Evolutionary conservation across 441 rosid species (phyloP).

Genomic region (Geranium incanum): DNA sequence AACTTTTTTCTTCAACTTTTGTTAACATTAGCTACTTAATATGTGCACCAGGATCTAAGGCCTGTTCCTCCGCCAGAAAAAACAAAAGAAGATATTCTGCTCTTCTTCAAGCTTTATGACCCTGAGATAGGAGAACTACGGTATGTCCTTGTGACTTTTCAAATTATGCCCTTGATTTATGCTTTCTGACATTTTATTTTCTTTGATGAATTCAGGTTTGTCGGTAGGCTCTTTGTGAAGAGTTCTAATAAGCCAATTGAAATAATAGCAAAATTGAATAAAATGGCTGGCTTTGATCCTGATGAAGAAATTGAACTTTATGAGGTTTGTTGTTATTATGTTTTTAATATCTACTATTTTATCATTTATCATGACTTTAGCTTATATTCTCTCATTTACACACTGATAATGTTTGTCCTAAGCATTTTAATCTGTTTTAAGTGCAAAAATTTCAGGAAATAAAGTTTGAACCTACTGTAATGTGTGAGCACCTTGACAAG

Average conservation of each 20-base stretch:
- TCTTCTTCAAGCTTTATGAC: conserved; percentile 85
- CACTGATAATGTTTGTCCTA: not conserved
- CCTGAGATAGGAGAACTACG: conserved; percentile 73
- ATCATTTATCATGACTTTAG: not conserved
- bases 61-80: conserved; percentile 68
- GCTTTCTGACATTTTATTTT: conserved; percentile 19
- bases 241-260: conserved; percentile 71
- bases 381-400: not conserved
- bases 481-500: conserved; percentile 93
- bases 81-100: conserved; percentile 70
- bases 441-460: conserved; percentile 59
- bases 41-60: conserved; percentile 50
- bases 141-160: conserved; percentile 30
- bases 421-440: conserved; percentile 3
- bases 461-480: conserved; percentile 82
- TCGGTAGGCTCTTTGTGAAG: conserved; percentile 81
- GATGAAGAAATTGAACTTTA: conserved; percentile 83
- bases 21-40: not conserved
- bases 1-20: not conserved
- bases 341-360: not conserved
- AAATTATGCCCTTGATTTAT: conserved; percentile 8
- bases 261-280: conserved; percentile 58
- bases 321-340: conserved; percentile 50
- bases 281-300: conserved; percentile 82
- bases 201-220: conserved; percentile 49